Conservation (phyloP, 345 rosid species). For the Populus euphratica region DNA sequence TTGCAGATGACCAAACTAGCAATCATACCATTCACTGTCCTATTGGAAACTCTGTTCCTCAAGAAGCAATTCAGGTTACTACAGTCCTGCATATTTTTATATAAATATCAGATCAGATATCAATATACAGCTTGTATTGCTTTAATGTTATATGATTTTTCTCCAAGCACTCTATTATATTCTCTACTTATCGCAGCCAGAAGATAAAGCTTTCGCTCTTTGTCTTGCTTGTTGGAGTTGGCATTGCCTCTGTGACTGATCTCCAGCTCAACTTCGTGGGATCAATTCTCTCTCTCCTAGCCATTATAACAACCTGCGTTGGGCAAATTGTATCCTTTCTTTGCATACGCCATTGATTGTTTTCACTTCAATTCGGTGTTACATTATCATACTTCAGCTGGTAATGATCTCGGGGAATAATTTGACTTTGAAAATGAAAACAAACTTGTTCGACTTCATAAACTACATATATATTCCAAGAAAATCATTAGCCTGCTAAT, state of each 20-base stretch:
- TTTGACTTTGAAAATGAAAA: too few relatives aligned
- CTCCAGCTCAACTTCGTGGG: constrained; percentile 88
- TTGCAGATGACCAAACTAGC: constrained; percentile 97
- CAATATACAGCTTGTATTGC: neutral
- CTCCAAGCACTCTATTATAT: neutral
- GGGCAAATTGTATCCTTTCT: constrained; percentile 88
- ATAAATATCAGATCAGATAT: neutral
- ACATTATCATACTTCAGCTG: too few relatives aligned
- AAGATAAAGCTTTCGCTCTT: constrained; percentile 68
- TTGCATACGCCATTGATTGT: neutral
- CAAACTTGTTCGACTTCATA: too few relatives aligned
- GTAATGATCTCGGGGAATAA: too few relatives aligned
- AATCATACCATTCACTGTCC: constrained; percentile 93
- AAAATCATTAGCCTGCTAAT: too few relatives aligned
- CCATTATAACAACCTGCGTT: constrained; percentile 86
- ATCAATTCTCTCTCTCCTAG: constrained; percentile 71
- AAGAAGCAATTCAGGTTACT: constrained; percentile 87
- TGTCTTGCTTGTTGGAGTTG: constrained; percentile 75
- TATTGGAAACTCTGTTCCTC: constrained; percentile 84
- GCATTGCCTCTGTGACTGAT: constrained; percentile 91
- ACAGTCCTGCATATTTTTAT: too few relatives aligned
- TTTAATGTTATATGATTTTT: neutral
- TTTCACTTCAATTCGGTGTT: neutral
- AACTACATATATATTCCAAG: too few relatives aligned
- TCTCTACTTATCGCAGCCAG: constrained; percentile 51